phyloP scores from a whole-genome alignment of 2,329 filamentous ascomycete genomes.

The Phialophora expanda region DNA sequence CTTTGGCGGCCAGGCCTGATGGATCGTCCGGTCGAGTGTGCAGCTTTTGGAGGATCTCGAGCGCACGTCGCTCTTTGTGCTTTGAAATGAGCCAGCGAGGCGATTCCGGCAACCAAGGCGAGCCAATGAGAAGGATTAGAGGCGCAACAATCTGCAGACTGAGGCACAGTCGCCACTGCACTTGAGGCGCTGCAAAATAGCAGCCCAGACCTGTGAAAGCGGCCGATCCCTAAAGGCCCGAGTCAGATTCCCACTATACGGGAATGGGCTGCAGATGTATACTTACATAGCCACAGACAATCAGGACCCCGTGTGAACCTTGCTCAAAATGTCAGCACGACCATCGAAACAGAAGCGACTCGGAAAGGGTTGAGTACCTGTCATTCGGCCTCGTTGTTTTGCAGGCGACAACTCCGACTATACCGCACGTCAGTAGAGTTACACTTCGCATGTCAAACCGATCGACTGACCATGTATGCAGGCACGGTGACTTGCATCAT shows the following conservation, averaged over 20 bases:
- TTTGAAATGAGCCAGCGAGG: conserved; percentile 53
- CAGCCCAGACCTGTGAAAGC: conserved; percentile 25
- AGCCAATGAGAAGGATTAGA: conserved; percentile 48
- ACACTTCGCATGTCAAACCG: conserved; percentile 4
- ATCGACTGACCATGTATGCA: conserved; percentile 35
- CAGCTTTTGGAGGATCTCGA: conserved; percentile 49
- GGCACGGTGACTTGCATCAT: conserved; percentile 42
- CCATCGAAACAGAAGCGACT: not conserved
- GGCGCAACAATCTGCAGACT: conserved; percentile 49
- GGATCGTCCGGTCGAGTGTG: conserved; percentile 50
- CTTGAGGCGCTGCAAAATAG: conserved; percentile 20
- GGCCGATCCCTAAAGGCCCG: conserved; percentile 11
- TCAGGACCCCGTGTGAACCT: conserved; percentile 23
- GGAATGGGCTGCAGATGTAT: conserved; percentile 7
- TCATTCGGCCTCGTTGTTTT: conserved; percentile 29
- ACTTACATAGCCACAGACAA: conserved; percentile 26
- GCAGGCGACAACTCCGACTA: conserved; percentile 25
- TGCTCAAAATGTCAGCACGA: conserved; percentile 11
- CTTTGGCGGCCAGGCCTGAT: conserved; percentile 45
- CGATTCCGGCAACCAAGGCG: conserved; percentile 47
- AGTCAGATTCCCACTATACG: not conserved
- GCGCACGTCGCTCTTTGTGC: conserved; percentile 47
- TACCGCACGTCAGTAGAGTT: conserved; percentile 12
- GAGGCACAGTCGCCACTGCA: conserved; percentile 28
- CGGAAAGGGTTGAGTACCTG: conserved; percentile 14